Conservation (phyloP, 192 early-diverging fungal species). For the Rhizophagus prolifer region DNA sequence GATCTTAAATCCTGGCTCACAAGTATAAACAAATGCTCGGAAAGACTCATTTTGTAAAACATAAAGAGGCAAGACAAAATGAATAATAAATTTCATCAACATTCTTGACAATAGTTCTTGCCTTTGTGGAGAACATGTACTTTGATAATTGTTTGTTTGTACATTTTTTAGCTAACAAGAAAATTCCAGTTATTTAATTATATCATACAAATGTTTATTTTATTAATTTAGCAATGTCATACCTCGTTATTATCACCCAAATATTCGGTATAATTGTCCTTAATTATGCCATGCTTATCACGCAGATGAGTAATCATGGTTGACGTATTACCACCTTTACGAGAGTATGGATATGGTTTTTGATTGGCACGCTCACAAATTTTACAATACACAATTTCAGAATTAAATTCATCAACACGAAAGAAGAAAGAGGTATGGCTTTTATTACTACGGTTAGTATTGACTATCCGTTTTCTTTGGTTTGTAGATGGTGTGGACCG, state of each 20-base stretch:
- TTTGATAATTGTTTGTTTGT: no score
- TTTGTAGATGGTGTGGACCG: not conserved
- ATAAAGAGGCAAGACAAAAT: not conserved
- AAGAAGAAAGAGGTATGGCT: constrained; percentile 6
- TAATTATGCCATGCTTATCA: not conserved
- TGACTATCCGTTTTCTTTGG: not conserved
- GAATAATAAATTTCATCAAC: constrained; percentile 9
- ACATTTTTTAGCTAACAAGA: no score
- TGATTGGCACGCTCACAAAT: constrained; percentile 2
- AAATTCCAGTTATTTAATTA: not conserved
- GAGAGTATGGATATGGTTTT: not conserved
- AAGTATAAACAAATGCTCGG: not conserved
- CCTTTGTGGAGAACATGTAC: not conserved
- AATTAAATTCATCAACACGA: not conserved
- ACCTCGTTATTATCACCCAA: no score
- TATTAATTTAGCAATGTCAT: no score
- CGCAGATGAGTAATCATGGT: not conserved
- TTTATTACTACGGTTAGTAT: not conserved
- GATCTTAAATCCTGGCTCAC: not conserved
- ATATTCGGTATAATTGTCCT: constrained; percentile 8
- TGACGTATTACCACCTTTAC: constrained; percentile 6
- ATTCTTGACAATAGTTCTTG: constrained; percentile 6
- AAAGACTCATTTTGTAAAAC: constrained; percentile 5
- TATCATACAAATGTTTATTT: no score
- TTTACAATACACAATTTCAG: constrained; percentile 1